A percentile compares a stretch with the other conserved stretches of the same genome.
phyloP scores from a whole-genome alignment of 2,329 filamentous ascomycete genomes.

The Stagonosporopsis vannaccii region DNA sequence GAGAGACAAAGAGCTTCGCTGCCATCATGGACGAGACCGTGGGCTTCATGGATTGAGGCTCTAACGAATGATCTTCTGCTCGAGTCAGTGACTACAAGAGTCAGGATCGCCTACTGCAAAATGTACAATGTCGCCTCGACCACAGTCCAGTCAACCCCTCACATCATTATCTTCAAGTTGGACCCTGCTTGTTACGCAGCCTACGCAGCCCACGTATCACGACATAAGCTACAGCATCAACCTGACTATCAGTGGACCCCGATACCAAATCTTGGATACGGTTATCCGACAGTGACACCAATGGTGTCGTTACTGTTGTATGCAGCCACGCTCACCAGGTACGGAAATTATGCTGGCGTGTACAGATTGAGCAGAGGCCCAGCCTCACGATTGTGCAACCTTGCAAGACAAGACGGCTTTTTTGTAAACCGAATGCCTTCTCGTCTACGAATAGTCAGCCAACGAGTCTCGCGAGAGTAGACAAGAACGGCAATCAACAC shows the following conservation, averaged over 20 bases:
- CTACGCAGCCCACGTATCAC: not conserved
- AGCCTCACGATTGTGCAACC: not conserved
- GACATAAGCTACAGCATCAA: too few species aligned
- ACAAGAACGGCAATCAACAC: not conserved
- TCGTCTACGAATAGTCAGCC: not conserved
- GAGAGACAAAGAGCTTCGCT: slow-evolving; percentile 46
- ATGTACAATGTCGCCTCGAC: not conserved
- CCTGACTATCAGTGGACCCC: too few species aligned
- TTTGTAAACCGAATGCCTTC: not conserved
- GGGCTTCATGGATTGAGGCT: slow-evolving; percentile 42
- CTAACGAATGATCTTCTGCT: not conserved
- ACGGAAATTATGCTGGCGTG: not conserved
- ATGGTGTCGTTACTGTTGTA: not conserved
- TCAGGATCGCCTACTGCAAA: not conserved
- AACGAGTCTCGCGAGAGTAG: not conserved
- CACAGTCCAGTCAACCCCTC: not conserved
- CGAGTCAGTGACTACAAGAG: not conserved
- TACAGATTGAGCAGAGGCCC: not conserved
- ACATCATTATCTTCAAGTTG: not conserved
- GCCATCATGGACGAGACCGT: slow-evolving; percentile 48
- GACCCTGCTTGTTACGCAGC: not conserved
- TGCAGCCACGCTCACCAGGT: not conserved
- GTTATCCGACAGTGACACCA: not conserved
- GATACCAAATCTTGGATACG: not conserved
- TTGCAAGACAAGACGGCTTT: not conserved